A percentile compares a stretch with the other conserved stretches of the same genome.
phyloP scores from a whole-genome alignment of 768 basidiomycete genomes.

The Termitomyces eurrhizus region DNA sequence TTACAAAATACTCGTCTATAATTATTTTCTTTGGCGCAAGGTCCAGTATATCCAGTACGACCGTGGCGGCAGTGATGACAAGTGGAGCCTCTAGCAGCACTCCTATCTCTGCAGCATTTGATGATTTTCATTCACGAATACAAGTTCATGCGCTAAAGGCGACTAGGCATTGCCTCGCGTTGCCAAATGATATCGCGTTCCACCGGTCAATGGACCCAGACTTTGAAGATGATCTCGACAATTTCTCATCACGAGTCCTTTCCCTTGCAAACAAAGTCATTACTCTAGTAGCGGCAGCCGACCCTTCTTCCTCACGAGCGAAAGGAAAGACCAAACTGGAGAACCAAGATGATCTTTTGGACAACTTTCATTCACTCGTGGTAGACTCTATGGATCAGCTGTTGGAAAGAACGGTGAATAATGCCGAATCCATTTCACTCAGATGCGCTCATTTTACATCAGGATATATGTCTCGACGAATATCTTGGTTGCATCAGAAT shows the following conservation, averaged over 20 bases:
- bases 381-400: slow-evolving; percentile 85
- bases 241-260: slow-evolving; percentile 62
- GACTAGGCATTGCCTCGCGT: slow-evolving; percentile 54
- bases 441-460: background rate
- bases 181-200: slow-evolving; percentile 80
- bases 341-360: slow-evolving; percentile 78
- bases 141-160: slow-evolving; percentile 61
- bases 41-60: background rate
- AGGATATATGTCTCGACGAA: slow-evolving; percentile 86
- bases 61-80: slow-evolving; percentile 7
- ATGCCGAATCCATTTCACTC: background rate
- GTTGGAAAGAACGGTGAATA: slow-evolving; percentile 75
- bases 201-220: slow-evolving; percentile 80
- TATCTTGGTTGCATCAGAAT: slow-evolving; percentile 67
- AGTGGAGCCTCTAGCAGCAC: slow-evolving; percentile 13
- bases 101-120: slow-evolving; percentile 30
- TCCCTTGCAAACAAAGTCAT: slow-evolving; percentile 64
- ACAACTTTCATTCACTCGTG: slow-evolving; percentile 72
- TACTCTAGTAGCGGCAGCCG: slow-evolving; percentile 41
- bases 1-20: too few relatives aligned
- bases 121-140: slow-evolving; percentile 50
- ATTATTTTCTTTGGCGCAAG: background rate
- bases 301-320: slow-evolving; percentile 24
- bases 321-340: slow-evolving; percentile 57
- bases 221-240: slow-evolving; percentile 69